Evolutionary conservation across 2,329 filamentous ascomycete species (phyloP).

Genomic region (Epichloe baconii): DNA sequence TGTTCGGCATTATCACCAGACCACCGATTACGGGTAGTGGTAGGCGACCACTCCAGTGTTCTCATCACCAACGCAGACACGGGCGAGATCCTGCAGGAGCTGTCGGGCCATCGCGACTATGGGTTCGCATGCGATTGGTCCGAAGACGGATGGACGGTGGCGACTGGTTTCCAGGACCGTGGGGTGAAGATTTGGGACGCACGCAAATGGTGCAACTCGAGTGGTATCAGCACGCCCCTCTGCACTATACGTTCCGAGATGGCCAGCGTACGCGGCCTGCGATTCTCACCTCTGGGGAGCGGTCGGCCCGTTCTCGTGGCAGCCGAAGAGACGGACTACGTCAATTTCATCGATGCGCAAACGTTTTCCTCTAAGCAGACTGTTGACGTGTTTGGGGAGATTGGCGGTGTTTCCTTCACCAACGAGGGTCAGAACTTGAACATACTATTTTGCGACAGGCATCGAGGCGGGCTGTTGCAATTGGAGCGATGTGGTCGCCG

Average conservation of each 20-base stretch:
- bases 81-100: slow-evolving; percentile 40
- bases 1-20: slow-evolving; percentile 62
- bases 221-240: slow-evolving; percentile 34
- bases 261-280: slow-evolving; percentile 54
- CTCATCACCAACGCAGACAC: slow-evolving; percentile 58
- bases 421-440: slow-evolving; percentile 56
- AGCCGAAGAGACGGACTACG: slow-evolving; percentile 62
- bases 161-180: slow-evolving; percentile 66
- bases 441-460: slow-evolving; percentile 51
- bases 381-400: slow-evolving; percentile 62
- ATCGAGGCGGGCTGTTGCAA: slow-evolving; percentile 54
- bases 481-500: slow-evolving; percentile 34
- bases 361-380: slow-evolving; percentile 54
- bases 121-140: slow-evolving; percentile 73
- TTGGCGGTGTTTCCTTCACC: slow-evolving; percentile 54
- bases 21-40: slow-evolving; percentile 55
- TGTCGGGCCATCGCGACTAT: slow-evolving; percentile 54
- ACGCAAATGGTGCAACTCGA: slow-evolving; percentile 47
- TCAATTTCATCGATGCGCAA: slow-evolving; percentile 57
- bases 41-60: slow-evolving; percentile 54
- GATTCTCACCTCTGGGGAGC: slow-evolving; percentile 59
- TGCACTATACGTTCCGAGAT: slow-evolving; percentile 49
- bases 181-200: slow-evolving; percentile 66
- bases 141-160: slow-evolving; percentile 61
- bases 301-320: slow-evolving; percentile 55